phyloP scores from a whole-genome alignment of 2,329 filamentous ascomycete species.

The Colletotrichum noveboracense region DNA sequence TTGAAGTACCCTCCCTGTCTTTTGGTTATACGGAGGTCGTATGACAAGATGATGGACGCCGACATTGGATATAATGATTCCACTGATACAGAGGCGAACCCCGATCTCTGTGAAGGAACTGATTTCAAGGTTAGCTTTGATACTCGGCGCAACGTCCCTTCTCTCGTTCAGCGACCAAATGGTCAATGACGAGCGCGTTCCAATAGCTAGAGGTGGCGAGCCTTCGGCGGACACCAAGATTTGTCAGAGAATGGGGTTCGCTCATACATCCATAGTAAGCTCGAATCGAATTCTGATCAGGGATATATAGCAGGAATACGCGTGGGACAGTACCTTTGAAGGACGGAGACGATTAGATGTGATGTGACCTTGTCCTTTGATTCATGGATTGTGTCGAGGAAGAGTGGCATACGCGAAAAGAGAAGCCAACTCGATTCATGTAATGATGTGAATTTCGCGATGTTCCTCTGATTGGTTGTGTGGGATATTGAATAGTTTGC shows the following conservation, averaged over 20 bases:
- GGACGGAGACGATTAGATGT: neutral
- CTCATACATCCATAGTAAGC: neutral
- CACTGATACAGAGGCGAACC: neutral
- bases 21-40: too few relatives aligned
- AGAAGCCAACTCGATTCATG: neutral
- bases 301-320: neutral
- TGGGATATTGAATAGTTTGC: neutral
- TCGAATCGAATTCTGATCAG: too few relatives aligned
- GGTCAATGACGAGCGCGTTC: fast-evolving
- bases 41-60: too few relatives aligned
- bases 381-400: neutral
- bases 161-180: neutral
- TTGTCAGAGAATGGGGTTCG: neutral
- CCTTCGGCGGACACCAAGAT: neutral
- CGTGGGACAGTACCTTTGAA: neutral
- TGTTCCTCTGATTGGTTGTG: neutral
- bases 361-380: neutral
- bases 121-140: neutral
- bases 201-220: neutral
- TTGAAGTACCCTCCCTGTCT: too few relatives aligned
- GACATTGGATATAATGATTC: too few relatives aligned
- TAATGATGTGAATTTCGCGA: neutral
- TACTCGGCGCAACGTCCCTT: neutral
- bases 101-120: neutral
- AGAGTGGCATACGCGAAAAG: neutral